Evolutionary conservation across 108 stramenopile genomes (phyloP).

Genomic region (Nitzschia sp.): DNA sequence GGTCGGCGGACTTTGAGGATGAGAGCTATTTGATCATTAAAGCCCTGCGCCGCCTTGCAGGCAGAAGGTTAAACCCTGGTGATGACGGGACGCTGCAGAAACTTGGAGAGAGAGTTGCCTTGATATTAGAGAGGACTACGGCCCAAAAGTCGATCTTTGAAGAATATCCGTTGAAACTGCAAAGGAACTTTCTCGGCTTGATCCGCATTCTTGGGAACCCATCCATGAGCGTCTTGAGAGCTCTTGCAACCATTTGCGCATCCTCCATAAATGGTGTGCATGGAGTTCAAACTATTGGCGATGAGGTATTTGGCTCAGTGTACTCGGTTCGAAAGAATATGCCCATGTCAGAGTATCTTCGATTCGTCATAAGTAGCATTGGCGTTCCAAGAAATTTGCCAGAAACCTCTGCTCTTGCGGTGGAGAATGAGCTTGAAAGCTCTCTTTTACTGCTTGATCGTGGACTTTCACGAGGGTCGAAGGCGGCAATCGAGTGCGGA

Average conservation of each 20-base stretch:
- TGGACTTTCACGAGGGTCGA: background rate
- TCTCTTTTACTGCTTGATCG: conserved; percentile 3
- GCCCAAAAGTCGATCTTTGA: conserved; percentile 54
- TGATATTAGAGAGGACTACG: background rate
- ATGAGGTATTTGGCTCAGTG: conserved; percentile 52
- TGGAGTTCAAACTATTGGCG: conserved; percentile 5
- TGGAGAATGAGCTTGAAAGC: background rate
- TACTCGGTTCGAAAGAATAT: conserved; percentile 56
- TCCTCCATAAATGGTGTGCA: background rate
- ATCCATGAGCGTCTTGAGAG: conserved; percentile 21
- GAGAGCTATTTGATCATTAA: conserved; percentile 21
- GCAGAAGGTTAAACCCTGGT: background rate
- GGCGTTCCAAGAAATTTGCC: conserved; percentile 14
- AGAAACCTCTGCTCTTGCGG: background rate
- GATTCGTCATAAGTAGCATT: conserved; percentile 54
- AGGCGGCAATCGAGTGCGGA: conserved; percentile 15
- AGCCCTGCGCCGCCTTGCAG: conserved; percentile 4
- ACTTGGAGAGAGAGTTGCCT: background rate
- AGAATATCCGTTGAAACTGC: conserved; percentile 41
- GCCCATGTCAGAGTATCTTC: conserved; percentile 54
- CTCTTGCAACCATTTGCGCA: conserved; percentile 15
- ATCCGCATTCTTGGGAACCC: conserved; percentile 51
- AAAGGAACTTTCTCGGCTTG: conserved; percentile 53
- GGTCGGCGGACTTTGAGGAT: conserved; percentile 28
- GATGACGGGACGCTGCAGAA: background rate